A percentile compares a stretch with the other conserved stretches of the same genome.
These are phyloP conservation scores for Ganoderma sp. DNA, from an alignment of 1,284 basidiomycete genomes.

Conservation along the genomic window DNA sequence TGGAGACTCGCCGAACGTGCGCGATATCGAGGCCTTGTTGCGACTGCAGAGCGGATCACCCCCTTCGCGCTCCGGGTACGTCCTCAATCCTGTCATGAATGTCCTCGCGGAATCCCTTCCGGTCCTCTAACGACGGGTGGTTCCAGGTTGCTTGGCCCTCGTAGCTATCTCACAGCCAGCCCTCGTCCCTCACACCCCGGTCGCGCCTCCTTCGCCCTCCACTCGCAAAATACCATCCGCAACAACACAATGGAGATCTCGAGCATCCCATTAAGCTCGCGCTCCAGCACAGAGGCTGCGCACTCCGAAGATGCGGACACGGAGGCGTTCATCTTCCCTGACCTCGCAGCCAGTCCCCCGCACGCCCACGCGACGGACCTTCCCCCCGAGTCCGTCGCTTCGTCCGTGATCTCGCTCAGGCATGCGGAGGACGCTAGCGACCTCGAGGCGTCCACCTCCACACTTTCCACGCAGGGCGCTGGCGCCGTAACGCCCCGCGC, in stretches of 20 bases:
- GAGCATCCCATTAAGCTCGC: constrained; percentile 50
- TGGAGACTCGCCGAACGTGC: constrained; percentile 21
- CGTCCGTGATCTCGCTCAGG: constrained; percentile 36
- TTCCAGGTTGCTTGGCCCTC: not conserved
- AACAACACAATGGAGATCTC: constrained; percentile 69
- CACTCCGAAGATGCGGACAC: constrained; percentile 8
- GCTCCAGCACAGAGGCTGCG: constrained; percentile 10
- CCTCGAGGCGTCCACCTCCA: constrained; percentile 43
- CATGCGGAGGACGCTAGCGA: constrained; percentile 35
- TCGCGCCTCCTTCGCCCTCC: constrained; percentile 42
- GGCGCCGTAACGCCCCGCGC: constrained; percentile 35
- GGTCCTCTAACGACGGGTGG: not conserved
- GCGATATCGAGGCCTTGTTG: constrained; percentile 27
- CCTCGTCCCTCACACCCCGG: constrained; percentile 38
- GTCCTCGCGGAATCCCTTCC: no score
- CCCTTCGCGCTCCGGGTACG: constrained; percentile 27
- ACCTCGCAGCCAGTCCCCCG: constrained; percentile 28
- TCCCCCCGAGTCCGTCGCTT: constrained; percentile 32
- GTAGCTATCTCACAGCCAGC: constrained; percentile 43
- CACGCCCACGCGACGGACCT: constrained; percentile 18
- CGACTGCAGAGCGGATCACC: constrained; percentile 29
- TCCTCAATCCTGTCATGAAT: not conserved
- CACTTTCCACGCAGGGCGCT: constrained; percentile 38
- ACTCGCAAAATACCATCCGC: constrained; percentile 68
- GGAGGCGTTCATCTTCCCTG: constrained; percentile 50